Base-by-base conservation (phyloP, 139 green algal species). In the Pseudopediastrum boryanum region DNA sequence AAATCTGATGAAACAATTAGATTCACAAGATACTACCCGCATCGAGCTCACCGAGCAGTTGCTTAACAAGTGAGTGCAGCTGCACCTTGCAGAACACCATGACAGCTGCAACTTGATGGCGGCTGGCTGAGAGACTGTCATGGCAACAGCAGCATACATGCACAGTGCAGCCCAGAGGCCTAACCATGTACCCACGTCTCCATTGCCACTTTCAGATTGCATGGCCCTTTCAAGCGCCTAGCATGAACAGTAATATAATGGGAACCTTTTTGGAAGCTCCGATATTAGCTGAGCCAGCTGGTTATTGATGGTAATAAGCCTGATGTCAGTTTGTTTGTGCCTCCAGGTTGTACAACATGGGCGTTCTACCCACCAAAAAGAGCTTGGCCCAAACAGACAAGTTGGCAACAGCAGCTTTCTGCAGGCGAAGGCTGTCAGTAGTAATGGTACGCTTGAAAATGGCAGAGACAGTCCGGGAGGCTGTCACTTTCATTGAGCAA, bases 401-500 rank as follows among this genome's bases (percentile, higher is more conserved):
- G 84, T 83, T 99, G 19, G 91, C 92, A 13, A 95, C 92, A 1
- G 87, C 95, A 0, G 83, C 96, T 4, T 98, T 99, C 85, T 98
- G 93, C 85, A 87, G 96, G 3, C 78, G 96, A 10, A 87, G 96
- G 1, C 87, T 99, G 8, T 65, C 96, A 2, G 94, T 99, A 9
- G 87, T 99, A 8, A 96, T 99, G 91, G 93, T 99, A 41, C 86
- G 94, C 2, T 62, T 94, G 0, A 97, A 96, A 77, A 98, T 99
- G 94, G 85, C 90, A 1, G 94, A 98, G 84, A 98, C 89, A 5
- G 63, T 99, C 58, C 78, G 84, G 1, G 97, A 99, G 77, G 96
- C 96, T 13, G 83, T 78, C 39, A 98, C 94, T 0, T 98, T 99
- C 71, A 91, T 99, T 9, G 96, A 99, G 85, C 86, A 95, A 85